phyloP scores from a whole-genome alignment of 306 rosid species.

The Lathyrus oleraceus region DNA sequence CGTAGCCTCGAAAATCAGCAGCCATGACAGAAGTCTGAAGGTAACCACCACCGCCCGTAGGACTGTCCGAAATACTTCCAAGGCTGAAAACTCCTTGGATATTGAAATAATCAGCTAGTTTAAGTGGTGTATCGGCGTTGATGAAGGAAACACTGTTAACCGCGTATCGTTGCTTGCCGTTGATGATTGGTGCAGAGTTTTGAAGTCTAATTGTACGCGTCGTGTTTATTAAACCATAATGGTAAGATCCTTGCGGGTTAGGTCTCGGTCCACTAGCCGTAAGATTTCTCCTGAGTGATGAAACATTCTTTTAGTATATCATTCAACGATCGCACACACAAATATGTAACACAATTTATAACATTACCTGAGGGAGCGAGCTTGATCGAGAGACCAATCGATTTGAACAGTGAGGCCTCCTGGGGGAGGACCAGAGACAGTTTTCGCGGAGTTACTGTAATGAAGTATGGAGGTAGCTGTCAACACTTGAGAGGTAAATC shows the following conservation, averaged over 20 bases:
- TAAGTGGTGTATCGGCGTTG: constrained; percentile 81
- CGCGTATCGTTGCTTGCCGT: constrained; percentile 84
- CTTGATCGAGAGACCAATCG: constrained; percentile 90
- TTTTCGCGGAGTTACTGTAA: constrained; percentile 68
- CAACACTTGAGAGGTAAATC: constrained; percentile 72
- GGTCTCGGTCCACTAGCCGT: constrained; percentile 97
- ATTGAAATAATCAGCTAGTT: constrained; percentile 82
- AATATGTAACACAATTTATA: neutral
- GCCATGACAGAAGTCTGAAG: constrained; percentile 85
- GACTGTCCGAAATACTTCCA: constrained; percentile 66
- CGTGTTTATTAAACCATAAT: constrained; percentile 81
- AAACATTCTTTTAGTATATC: neutral
- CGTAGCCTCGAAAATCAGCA: constrained; percentile 69
- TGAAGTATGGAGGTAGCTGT: constrained; percentile 67
- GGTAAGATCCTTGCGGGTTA: constrained; percentile 95
- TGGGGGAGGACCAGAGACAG: constrained; percentile 70
- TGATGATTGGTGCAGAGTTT: constrained; percentile 68
- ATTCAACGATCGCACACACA: neutral
- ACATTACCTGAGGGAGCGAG: constrained; percentile 73
- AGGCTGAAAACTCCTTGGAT: constrained; percentile 69
- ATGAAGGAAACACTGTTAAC: constrained; percentile 82
- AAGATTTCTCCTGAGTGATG: constrained; percentile 59
- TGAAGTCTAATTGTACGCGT: constrained; percentile 71
- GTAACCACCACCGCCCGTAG: constrained; percentile 66
- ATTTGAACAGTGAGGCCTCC: constrained; percentile 76